Evolutionary conservation across 116 monocot species (phyloP).

Genomic region (Iris pallida): DNA sequence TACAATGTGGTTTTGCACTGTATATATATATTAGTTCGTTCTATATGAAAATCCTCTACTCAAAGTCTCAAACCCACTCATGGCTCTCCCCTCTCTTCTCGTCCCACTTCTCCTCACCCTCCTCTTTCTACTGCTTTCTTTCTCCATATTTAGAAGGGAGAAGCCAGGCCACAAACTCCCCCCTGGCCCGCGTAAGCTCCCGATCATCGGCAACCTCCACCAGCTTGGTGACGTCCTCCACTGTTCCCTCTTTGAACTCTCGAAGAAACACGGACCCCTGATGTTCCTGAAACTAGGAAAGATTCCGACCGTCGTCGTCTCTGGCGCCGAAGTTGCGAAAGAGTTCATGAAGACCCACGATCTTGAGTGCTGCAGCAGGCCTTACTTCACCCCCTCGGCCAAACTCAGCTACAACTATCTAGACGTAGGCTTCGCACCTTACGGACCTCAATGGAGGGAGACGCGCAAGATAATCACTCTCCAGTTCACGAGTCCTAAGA

Average conservation of each 20-base stretch:
- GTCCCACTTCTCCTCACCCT: too few relatives aligned
- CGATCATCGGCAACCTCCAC: slow-evolving; percentile 4
- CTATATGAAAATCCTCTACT: too few relatives aligned
- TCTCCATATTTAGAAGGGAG: too few relatives aligned
- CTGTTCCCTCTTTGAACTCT: neutral
- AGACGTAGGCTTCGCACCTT: slow-evolving; percentile 34
- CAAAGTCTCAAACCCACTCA: too few relatives aligned
- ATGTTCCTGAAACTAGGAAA: neutral
- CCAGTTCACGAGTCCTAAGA: too few relatives aligned
- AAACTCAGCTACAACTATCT: slow-evolving; percentile 8
- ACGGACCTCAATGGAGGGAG: slow-evolving; percentile 40
- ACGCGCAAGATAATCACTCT: neutral
- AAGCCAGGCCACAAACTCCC: neutral
- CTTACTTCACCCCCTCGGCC: slow-evolving; percentile 1
- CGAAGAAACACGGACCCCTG: neutral
- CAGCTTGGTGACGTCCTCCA: neutral
- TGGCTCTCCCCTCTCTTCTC: too few relatives aligned
- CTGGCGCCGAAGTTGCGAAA: slow-evolving; percentile 19
- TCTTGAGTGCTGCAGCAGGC: slow-evolving; percentile 19
- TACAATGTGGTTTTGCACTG: too few relatives aligned
- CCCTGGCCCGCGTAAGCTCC: neutral
- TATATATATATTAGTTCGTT: too few relatives aligned
- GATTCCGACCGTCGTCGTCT: slow-evolving; percentile 9
- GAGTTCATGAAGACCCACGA: slow-evolving; percentile 30
- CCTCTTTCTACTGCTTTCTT: too few relatives aligned